A percentile compares a stretch with the other conserved stretches of the same genome.
Evolutionary conservation across 106 monocot genomes (phyloP).

Genomic region (Allium fistulosum): DNA sequence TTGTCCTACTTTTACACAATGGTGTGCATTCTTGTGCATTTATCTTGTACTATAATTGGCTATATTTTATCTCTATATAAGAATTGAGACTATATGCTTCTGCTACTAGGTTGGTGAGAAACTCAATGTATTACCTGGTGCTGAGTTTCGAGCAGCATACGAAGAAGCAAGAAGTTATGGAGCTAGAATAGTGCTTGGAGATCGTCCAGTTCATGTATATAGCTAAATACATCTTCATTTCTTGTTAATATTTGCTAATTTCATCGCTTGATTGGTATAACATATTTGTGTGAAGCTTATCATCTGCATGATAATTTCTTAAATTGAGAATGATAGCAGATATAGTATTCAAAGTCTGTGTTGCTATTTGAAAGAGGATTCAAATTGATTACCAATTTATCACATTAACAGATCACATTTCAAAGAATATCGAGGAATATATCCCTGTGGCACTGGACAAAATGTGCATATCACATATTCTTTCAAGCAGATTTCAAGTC

Average conservation of each 20-base stretch:
- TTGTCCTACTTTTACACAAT: slow-evolving; percentile 92
- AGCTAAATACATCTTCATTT: background rate
- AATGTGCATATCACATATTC: slow-evolving; percentile 67
- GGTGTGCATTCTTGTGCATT: slow-evolving; percentile 27
- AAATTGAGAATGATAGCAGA: slow-evolving; percentile 1
- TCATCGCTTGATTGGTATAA: background rate
- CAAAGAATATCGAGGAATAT: slow-evolving; percentile 87
- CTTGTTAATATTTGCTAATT: background rate
- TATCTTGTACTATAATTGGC: no score
- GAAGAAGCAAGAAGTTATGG: slow-evolving; percentile 86
- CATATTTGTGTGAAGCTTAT: background rate
- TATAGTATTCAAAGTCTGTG: no score
- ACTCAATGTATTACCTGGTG: slow-evolving; percentile 84
- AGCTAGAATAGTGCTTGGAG: slow-evolving; percentile 78
- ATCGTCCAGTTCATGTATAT: slow-evolving; percentile 82
- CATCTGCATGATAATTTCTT: background rate
- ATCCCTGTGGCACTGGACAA: slow-evolving; percentile 75
- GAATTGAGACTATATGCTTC: background rate
- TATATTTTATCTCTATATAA: background rate
- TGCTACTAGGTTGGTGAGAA: slow-evolving; percentile 53
- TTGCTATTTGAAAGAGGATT: no score
- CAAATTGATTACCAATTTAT: no score
- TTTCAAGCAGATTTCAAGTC: slow-evolving; percentile 81
- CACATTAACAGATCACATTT: slow-evolving; percentile 58
- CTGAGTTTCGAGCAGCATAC: slow-evolving; percentile 96